Evolutionary conservation across 2,329 filamentous ascomycete species (phyloP).

Genomic region (Colletotrichum tropicale): DNA sequence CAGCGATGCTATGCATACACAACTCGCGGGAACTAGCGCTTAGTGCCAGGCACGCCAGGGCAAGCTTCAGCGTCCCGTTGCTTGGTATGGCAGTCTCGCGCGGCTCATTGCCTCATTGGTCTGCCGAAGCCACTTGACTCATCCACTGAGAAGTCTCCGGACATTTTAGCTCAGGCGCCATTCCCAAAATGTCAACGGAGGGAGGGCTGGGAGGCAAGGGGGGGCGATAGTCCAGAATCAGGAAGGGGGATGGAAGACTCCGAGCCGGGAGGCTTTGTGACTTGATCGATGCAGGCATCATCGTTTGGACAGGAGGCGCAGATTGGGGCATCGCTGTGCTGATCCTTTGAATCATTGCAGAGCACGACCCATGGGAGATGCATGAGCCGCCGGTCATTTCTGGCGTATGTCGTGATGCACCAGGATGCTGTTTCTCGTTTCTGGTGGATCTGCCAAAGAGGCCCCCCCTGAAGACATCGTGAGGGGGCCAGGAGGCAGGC

Average conservation of each 20-base stretch:
- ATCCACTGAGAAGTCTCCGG: not conserved
- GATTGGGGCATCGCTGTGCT: not conserved
- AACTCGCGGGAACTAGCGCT: conserved; percentile 5
- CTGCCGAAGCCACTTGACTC: not conserved
- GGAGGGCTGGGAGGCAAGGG: not conserved
- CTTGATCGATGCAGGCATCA: not conserved
- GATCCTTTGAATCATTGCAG: not conserved
- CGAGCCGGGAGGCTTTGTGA: not conserved
- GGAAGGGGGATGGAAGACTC: not conserved
- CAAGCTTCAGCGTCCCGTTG: conserved; percentile 8
- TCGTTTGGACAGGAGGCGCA: not conserved
- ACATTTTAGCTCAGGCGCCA: not conserved
- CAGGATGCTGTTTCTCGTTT: not conserved
- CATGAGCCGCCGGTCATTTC: not conserved
- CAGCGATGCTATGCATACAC: not conserved
- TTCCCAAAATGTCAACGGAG: not conserved
- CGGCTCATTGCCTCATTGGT: not conserved
- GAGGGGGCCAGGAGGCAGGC: not conserved
- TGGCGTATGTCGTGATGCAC: not conserved
- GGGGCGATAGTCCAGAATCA: not conserved
- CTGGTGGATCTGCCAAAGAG: not conserved
- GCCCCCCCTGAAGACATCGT: not conserved
- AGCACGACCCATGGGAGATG: not conserved
- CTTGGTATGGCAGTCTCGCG: not conserved
- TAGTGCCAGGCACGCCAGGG: conserved; percentile 18